These are phyloP conservation scores for Solanum tacnaense DNA, from an alignment of 257 asterid species.

Conservation along the genomic window DNA sequence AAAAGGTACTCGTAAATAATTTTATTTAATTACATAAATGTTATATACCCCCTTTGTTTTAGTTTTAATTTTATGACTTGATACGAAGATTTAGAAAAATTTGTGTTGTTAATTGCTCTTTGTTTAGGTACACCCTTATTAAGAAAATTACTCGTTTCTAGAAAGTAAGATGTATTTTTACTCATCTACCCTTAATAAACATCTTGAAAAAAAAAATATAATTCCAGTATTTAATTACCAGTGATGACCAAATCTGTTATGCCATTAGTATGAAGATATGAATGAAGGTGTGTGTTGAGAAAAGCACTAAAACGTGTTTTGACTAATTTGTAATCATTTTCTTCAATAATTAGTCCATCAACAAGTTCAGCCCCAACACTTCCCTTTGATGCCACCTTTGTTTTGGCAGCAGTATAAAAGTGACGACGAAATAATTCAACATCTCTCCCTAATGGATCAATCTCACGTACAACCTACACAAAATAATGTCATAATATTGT, in stretches of 20 bases:
- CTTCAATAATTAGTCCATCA: conserved; percentile 58
- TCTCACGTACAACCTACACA: conserved; percentile 71
- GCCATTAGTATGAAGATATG: conserved; percentile 53
- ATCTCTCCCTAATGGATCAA: conserved; percentile 67
- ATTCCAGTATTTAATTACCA: conserved; percentile 9
- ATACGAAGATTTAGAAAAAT: no score
- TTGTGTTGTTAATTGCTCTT: neutral
- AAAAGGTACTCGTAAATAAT: no score
- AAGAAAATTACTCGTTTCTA: no score
- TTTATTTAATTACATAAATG: neutral
- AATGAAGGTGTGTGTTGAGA: conserved; percentile 69
- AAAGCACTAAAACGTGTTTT: conserved; percentile 85
- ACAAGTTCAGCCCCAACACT: conserved; percentile 66
- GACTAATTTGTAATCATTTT: conserved; percentile 65
- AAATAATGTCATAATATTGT: neutral
- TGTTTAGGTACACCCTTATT: no score
- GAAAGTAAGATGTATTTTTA: no score
- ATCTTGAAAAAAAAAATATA: no score
- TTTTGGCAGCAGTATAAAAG: conserved; percentile 34
- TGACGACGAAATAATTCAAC: conserved; percentile 61
- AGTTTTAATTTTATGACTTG: no score
- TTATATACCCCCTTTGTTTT: no score
- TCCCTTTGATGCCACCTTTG: conserved; percentile 64
- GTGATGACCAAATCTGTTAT: conserved; percentile 33
- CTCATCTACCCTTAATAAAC: no score